Evolutionary conservation across 2,329 filamentous ascomycete genomes (phyloP).

Genomic region (Beauveria brongniartii): DNA sequence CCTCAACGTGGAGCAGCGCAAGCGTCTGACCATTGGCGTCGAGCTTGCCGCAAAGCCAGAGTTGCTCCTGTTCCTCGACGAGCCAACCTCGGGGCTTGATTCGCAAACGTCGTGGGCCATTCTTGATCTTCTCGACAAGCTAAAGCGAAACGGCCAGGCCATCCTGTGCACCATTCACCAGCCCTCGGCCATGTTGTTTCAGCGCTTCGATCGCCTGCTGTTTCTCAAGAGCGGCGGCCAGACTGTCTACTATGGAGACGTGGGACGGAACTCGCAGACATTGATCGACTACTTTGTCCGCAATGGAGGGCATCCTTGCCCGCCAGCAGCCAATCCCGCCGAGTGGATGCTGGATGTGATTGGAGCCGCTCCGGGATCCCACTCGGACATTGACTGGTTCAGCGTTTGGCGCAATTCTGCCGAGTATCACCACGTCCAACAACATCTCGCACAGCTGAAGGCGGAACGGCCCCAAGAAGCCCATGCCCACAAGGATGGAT

Average conservation of each 20-base stretch:
- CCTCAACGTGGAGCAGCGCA: slow-evolving; percentile 56
- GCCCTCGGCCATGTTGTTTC: slow-evolving; percentile 32
- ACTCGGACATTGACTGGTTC: slow-evolving; percentile 57
- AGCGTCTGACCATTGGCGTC: slow-evolving; percentile 84
- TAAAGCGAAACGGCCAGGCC: too few relatives aligned
- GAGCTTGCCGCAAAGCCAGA: slow-evolving; percentile 79
- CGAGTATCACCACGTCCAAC: slow-evolving; percentile 47
- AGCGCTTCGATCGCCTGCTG: slow-evolving; percentile 62
- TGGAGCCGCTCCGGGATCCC: slow-evolving; percentile 55
- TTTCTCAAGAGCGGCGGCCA: slow-evolving; percentile 69
- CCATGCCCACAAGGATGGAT: slow-evolving; percentile 15
- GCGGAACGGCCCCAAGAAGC: slow-evolving; percentile 29
- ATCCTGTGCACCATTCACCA: slow-evolving; percentile 40
- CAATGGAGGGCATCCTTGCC: slow-evolving; percentile 58
- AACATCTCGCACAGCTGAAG: slow-evolving; percentile 50
- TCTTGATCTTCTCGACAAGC: too few relatives aligned
- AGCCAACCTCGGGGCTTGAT: slow-evolving; percentile 69
- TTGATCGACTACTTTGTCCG: slow-evolving; percentile 70
- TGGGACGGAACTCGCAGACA: slow-evolving; percentile 60
- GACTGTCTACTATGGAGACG: slow-evolving; percentile 75
- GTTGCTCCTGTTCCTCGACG: slow-evolving; percentile 68
- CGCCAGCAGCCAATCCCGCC: slow-evolving; percentile 64
- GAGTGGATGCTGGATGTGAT: slow-evolving; percentile 68
- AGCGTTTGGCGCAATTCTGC: slow-evolving; percentile 50
- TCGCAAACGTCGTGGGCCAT: slow-evolving; percentile 38